Evolutionary conservation across 495 filamentous ascomycete species (phyloP).

Genomic region (Penicillium turbatum): DNA sequence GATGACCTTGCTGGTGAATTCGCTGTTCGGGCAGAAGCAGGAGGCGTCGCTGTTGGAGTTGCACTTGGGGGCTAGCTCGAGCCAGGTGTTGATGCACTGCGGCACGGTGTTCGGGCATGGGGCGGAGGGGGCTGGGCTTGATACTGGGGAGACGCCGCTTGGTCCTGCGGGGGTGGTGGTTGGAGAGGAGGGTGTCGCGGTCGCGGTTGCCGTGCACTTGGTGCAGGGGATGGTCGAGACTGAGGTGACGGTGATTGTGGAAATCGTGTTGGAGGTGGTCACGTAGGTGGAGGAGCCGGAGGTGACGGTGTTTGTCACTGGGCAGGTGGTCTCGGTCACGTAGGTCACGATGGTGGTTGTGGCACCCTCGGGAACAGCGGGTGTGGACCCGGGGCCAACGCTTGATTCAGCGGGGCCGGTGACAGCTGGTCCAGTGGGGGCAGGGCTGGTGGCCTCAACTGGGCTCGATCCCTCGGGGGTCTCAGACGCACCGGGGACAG

Average conservation of each 20-base stretch:
- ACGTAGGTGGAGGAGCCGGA: conserved; percentile 22
- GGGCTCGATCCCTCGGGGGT: not conserved
- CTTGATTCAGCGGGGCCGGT: conserved; percentile 19
- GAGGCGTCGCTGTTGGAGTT: conserved; percentile 72
- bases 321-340: conserved; percentile 32
- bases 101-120: conserved; percentile 72
- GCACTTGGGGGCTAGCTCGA: conserved; percentile 64
- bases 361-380: conserved; percentile 15
- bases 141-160: conserved; percentile 14
- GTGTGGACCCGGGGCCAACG: conserved; percentile 5
- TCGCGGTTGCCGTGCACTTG: conserved; percentile 23
- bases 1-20: conserved; percentile 77
- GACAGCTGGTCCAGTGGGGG: conserved; percentile 13
- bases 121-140: conserved; percentile 27
- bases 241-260: conserved; percentile 33
- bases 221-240: conserved; percentile 38
- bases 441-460: not conserved
- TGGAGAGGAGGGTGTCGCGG: not conserved
- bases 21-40: conserved; percentile 81
- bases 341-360: conserved; percentile 31
- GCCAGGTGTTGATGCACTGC: conserved; percentile 91
- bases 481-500: conserved; percentile 1
- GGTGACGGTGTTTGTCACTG: conserved; percentile 14
- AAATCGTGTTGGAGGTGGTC: conserved; percentile 36
- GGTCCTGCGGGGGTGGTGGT: not conserved